Base-by-base conservation (phyloP, 495 filamentous ascomycete genomes). In the Penicillium lagena region DNA sequence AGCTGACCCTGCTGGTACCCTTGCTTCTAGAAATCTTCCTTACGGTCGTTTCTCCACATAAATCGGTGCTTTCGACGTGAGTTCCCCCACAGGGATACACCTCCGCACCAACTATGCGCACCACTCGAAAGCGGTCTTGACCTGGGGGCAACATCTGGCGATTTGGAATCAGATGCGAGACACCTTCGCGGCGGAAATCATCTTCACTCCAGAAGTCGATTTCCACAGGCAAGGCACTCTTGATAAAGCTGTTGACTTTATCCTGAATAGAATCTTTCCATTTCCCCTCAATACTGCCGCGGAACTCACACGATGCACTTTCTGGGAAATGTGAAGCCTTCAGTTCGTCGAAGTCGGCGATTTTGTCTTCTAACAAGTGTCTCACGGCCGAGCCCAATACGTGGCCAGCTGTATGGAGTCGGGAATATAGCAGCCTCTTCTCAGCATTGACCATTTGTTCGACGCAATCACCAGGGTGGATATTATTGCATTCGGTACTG, bases 71-170 rank as follows among this genome's bases (percentile, higher is more conserved):
- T 22, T 68, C 59, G 12, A 85, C 77, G 63, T 85, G 81, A 33
- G 81, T 85, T 0, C 81, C 80, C 4, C 81, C 81, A 50, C 81
- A 85, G 1, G 80, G 80, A 62, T 82, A 81, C 30, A 64, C 68
- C 56, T 78, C 80, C 17, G 70, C 67, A 1, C 79, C 80, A 9
- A 73, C 70, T 45, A 82, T 80, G 44, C 73, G 71, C 15, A 83
- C 80, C 6, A 72, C 63, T 35, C 70, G 58, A 14, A 66, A 74
- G 55, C 22, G 22, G 22, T 72, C 75, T 56, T 76, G 73, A 12
- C 64, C 72, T 4, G 68, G 55, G 1, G 68, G 58, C 53, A 74
- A 60, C 14, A 59, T 47, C 46, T 63, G 59, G 30, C 63, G 59
- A 40, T 77, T 73, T 1, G 77, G 76, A 36, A 79, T 67, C 40